A percentile compares a stretch with the other conserved stretches of the same genome.
Evolutionary conservation across 495 filamentous ascomycete genomes (phyloP).

Genomic region (Astrocystis sublimbata): DNA sequence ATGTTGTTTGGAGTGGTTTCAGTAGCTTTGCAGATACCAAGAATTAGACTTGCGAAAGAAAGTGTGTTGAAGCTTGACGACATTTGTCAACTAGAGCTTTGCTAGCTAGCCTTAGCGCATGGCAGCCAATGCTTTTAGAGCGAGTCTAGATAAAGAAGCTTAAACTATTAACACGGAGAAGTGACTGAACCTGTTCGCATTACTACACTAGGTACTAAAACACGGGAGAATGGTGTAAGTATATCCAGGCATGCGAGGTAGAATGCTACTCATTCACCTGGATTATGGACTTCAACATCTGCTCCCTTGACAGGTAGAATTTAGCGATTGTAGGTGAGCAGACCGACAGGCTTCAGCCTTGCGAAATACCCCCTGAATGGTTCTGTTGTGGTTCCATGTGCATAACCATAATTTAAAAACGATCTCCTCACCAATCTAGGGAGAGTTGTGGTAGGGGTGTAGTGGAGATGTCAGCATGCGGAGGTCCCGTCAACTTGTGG

Average conservation of each 20-base stretch:
- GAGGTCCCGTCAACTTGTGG: not conserved
- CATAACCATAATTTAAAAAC: conserved; percentile 11
- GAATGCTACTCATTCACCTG: too few relatives aligned
- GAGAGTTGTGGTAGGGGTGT: not conserved
- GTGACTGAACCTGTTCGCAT: not conserved
- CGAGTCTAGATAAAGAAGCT: not conserved
- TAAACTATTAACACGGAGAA: not conserved
- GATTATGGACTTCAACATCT: not conserved
- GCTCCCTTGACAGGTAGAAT: not conserved
- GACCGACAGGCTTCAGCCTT: not conserved
- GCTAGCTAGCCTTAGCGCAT: not conserved
- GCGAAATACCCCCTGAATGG: not conserved
- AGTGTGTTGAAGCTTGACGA: not conserved
- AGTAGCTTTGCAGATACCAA: not conserved
- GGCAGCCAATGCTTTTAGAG: not conserved
- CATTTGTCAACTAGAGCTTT: too few relatives aligned
- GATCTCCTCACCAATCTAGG: not conserved
- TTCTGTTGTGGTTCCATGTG: not conserved
- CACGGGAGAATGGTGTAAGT: too few relatives aligned
- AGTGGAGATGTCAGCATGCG: not conserved
- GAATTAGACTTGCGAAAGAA: not conserved
- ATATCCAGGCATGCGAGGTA: too few relatives aligned
- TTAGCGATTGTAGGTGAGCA: not conserved
- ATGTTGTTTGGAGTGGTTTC: conserved; percentile 2
- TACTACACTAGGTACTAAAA: not conserved